A percentile compares a stretch with the other conserved stretches of the same genome.
Conservation (phyloP, 83 land plant genomes). For the Diphasiastrum complanatum region DNA sequence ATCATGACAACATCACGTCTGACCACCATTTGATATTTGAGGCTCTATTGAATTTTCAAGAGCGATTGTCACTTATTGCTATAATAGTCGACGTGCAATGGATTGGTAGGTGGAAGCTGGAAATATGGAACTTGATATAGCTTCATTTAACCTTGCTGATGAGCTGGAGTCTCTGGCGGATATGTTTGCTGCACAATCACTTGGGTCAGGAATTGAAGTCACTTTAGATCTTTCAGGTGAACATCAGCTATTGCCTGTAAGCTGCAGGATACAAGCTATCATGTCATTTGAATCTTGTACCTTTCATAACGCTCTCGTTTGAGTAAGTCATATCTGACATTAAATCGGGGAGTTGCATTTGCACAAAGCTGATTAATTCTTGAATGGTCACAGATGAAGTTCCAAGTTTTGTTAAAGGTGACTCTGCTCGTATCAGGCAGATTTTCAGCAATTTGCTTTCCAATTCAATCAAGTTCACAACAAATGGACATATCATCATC, state of each 20-base stretch:
- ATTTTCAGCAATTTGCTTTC: conserved; percentile 5
- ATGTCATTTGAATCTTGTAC: too few species aligned
- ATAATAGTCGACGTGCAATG: too few species aligned
- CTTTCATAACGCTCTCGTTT: too few species aligned
- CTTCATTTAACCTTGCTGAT: conserved; percentile 7
- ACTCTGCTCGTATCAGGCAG: not conserved
- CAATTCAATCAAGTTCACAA: conserved; percentile 10
- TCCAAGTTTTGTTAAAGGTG: not conserved
- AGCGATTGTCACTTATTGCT: not conserved
- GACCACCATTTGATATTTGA: not conserved
- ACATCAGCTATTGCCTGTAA: not conserved
- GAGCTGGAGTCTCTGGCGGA: conserved; percentile 8
- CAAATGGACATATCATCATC: not conserved
- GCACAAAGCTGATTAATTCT: too few species aligned
- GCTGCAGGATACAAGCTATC: too few species aligned
- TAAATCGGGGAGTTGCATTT: too few species aligned
- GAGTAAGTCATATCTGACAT: too few species aligned
- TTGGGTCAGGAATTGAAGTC: not conserved
- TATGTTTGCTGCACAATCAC: conserved; percentile 9
- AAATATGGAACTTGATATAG: conserved; percentile 7
- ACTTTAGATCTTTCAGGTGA: conserved; percentile 3
- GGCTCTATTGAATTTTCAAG: not conserved
- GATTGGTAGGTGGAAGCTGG: conserved; percentile 15
- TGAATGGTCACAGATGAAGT: too few species aligned
- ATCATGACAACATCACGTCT: too few species aligned